Evolutionary conservation across 1,139 yeast genomes (phyloP), one percentile per base, ranked within the genome.

Genomic region (Taphrina communis): DNA sequence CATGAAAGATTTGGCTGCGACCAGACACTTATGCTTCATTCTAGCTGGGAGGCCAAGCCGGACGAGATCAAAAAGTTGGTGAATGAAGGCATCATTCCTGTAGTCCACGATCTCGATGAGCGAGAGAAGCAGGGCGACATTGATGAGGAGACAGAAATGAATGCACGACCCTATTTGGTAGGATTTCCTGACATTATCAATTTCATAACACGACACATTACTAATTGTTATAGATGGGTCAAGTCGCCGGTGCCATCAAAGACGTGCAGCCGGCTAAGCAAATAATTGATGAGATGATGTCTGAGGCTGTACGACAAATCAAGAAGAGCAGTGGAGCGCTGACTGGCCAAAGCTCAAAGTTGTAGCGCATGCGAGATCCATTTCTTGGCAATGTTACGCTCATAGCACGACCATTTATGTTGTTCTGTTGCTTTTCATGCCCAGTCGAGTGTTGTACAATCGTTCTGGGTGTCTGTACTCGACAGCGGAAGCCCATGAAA

Each of bases 181-280:
- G 70, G 69, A 44, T 72, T 71, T 12, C 73, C 72, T 36, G 31
- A 25, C 31, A 25, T 25, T 25, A 25, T 25, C 31, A 4, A 25
- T 25, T 11, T 2, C 6, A 6, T 39, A 39, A 39, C 42, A 25
- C 31, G 4, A 25, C 31, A 2, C 51, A 19, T 46, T n/a, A 19
- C 19, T 46, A 31, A 51, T 11, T 7, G 2, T 1, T 7, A 7
- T 74, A 67, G 55, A 75, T 75, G 77, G 77, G 77, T 25, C 75
- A 73, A 58, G 75, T 74, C 11, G 73, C 76, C 14, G 76, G 75
- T 2, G 70, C 70, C 8, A 72, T 75, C 35, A 72, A 73, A 35
- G 74, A 70, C 36, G 72, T 75, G 60, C 72, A 72, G 55, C 77
- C 77, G 0, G 77, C 77, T 12, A 73, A 72, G 58, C 72, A 67